Evolutionary conservation across 306 rosid genomes (phyloP), one percentile per base, ranked within the genome.

Genomic region (Alnus glutinosa): DNA sequence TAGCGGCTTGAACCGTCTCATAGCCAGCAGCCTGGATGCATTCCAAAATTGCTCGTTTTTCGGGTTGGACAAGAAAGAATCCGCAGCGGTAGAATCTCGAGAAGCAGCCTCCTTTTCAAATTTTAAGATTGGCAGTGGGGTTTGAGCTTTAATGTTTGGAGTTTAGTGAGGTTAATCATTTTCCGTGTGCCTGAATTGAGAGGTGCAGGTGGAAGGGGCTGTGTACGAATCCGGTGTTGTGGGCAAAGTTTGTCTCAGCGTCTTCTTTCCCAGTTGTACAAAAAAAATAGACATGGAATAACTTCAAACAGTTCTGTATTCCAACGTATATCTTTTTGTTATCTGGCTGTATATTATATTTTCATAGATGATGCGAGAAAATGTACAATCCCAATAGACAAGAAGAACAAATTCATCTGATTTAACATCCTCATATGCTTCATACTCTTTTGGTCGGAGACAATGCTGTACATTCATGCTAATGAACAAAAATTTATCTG

Each of bases 21-120:
- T 95, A 85, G 99, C 97, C 73, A 95, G 96, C 94, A 95, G 99
- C 82, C 86, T 95, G 79, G 99, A 95, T 85, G 98, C 99, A 55
- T 95, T 95, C 86, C 99, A 95, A 89, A 95, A 90, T 86, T 95
- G 98, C 84, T 92, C 98, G 11, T 95, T 95, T 88, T 93, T 95
- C 34, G 94, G 94, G 68, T 44, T 88, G 57, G 97, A 95, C 83
- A 95, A 94, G 94, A 94, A 89, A 87, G 99, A 95, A 81, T 36
- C 92, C 49, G 77, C 90, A 54, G 78, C 89, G 70, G 87, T 75
- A n/a, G 95, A 85, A 81, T 89, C 80, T 79, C 82, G 85, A 81
- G 95, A 90, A 86, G 79, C 86, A 52, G 84, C 83, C 75, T 64
- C 88, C 69, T 82, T 86, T 78, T 87, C 90, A 67, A 88, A 88